Evolutionary conservation across 2,329 filamentous ascomycete genomes (phyloP).

Genomic region (Monosporascus sp.): DNA sequence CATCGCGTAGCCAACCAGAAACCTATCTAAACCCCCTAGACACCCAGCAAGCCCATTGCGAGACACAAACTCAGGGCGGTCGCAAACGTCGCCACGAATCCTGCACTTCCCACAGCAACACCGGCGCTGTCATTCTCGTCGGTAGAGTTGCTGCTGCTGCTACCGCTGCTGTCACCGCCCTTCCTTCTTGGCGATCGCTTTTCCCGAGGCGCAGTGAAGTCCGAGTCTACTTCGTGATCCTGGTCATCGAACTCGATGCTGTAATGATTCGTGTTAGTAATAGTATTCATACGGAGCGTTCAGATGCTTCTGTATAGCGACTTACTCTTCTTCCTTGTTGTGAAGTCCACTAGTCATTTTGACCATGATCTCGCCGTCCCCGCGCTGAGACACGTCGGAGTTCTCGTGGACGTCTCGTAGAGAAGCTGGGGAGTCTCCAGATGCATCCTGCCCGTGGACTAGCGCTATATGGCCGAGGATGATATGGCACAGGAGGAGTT

Average conservation of each 20-base stretch:
- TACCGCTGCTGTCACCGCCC: neutral
- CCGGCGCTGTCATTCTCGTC: neutral
- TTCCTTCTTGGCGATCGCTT: neutral
- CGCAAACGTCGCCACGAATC: neutral
- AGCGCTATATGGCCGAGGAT: neutral
- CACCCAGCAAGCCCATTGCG: neutral
- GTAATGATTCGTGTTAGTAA: neutral
- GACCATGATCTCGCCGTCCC: neutral
- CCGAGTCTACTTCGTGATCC: neutral
- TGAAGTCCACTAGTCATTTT: neutral
- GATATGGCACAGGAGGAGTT: neutral
- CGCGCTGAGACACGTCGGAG: neutral
- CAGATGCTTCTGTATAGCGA: neutral
- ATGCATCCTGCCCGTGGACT: neutral
- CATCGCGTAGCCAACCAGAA: too few relatives aligned
- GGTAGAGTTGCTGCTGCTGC: neutral
- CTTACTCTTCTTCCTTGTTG: neutral
- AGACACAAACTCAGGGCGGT: neutral
- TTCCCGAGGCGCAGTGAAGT: neutral
- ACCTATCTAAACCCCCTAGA: neutral
- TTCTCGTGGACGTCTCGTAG: neutral
- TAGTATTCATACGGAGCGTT: neutral
- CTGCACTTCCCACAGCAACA: neutral
- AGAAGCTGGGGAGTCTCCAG: neutral
- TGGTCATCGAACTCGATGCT: neutral